phyloP scores from a whole-genome alignment of 345 rosid species.

The Eutrema heterophyllum region DNA sequence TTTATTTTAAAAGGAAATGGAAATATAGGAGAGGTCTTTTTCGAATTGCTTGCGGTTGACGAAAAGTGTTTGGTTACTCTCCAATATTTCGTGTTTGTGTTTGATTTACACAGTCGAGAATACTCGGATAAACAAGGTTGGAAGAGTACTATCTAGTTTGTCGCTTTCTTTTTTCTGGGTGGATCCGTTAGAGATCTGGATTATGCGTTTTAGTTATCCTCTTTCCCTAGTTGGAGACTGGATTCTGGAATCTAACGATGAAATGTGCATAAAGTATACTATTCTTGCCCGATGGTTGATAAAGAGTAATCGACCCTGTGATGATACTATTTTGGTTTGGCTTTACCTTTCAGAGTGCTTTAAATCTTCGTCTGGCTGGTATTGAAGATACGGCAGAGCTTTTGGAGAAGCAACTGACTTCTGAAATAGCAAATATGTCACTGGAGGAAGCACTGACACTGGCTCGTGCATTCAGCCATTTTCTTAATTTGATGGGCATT shows the following conservation, averaged over 20 bases:
- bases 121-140: not conserved
- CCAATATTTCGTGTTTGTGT: not conserved
- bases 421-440: conserved; percentile 73
- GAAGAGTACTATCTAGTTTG: not conserved
- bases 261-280: not conserved
- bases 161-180: not conserved
- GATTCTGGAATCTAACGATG: not conserved
- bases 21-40: not conserved
- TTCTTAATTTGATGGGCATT: conserved; percentile 86
- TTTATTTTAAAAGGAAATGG: not conserved
- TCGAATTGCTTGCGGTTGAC: conserved; percentile 19
- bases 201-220: not conserved
- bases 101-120: not conserved
- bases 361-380: conserved; percentile 76
- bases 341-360: conserved; percentile 59
- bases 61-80: not conserved
- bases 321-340: not conserved
- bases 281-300: not conserved
- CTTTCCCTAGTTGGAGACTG: not conserved
- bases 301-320: not conserved
- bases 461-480: conserved; percentile 89
- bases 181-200: not conserved
- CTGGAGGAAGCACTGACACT: conserved; percentile 80
- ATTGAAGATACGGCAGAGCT: conserved; percentile 75
- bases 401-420: conserved; percentile 74